Conservation (phyloP, 176 grass and related monocot species). For the barley (Hordeum vulgare) region MorexV3_pseudomolecules_assembly NC_058521.1:553177472-553177971, state of each 20-base stretch:
- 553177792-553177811: not conserved
- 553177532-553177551: too few species aligned
- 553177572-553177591: too few species aligned
- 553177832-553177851: not conserved
- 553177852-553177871: not conserved
- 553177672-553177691: not conserved
- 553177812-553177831: not conserved
- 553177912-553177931: too few species aligned
- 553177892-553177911: not conserved
- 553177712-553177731: not conserved
- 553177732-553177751: not conserved
- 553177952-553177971: not conserved
- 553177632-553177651: not conserved
- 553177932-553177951: not conserved
- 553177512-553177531: too few species aligned
- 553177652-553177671: not conserved
- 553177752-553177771: slow-evolving; percentile 20
- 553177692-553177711: not conserved
- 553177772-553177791: not conserved
- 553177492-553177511: too few species aligned
- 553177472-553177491: too few species aligned
- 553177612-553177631: not conserved
- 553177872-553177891: not conserved
- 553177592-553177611: too few species aligned
- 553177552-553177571: too few species aligned